These are phyloP conservation scores for Lineolata rhizophorae DNA, from an alignment of 495 filamentous ascomycete genomes.

Conservation along the genomic window DNA sequence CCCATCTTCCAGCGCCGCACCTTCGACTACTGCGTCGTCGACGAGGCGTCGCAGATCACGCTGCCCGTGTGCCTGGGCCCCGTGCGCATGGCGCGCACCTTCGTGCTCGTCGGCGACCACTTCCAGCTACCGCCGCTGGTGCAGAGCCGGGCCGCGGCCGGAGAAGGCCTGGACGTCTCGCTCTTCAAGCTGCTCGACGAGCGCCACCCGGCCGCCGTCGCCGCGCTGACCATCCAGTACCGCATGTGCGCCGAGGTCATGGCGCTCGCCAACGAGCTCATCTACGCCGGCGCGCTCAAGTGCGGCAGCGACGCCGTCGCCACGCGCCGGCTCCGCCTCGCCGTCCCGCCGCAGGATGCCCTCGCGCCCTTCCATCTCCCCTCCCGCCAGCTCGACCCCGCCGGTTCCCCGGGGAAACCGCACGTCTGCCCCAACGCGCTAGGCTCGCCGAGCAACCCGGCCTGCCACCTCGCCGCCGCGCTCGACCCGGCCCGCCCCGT, in stretches of 20 bases:
- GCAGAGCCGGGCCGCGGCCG: constrained; percentile 67
- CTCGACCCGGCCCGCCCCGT: constrained; percentile 47
- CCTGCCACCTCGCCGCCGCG: constrained; percentile 71
- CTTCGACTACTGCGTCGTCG: constrained; percentile 96
- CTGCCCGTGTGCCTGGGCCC: constrained; percentile 83
- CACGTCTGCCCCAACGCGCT: constrained; percentile 10
- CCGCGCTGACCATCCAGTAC: constrained; percentile 86
- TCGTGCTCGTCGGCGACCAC: constrained; percentile 90
- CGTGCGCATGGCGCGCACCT: constrained; percentile 79
- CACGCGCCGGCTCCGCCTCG: constrained; percentile 24
- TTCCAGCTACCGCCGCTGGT: constrained; percentile 88
- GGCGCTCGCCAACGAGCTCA: constrained; percentile 77
- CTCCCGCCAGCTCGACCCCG: neutral
- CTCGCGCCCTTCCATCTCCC: constrained; percentile 24
- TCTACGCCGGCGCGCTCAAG: constrained; percentile 74
- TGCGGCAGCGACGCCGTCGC: constrained; percentile 68
- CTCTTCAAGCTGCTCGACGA: constrained; percentile 87
- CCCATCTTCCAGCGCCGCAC: constrained; percentile 66
- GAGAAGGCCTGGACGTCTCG: constrained; percentile 76
- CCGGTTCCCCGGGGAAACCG: constrained; percentile 7
- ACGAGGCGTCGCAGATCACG: constrained; percentile 95
- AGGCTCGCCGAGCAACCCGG: constrained; percentile 3
- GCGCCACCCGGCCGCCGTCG: constrained; percentile 61
- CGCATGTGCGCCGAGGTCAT: constrained; percentile 96
- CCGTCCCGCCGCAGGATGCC: constrained; percentile 32